Evolutionary conservation across 306 rosid species (phyloP).

Genomic region (Fragaria vesca): DNA sequence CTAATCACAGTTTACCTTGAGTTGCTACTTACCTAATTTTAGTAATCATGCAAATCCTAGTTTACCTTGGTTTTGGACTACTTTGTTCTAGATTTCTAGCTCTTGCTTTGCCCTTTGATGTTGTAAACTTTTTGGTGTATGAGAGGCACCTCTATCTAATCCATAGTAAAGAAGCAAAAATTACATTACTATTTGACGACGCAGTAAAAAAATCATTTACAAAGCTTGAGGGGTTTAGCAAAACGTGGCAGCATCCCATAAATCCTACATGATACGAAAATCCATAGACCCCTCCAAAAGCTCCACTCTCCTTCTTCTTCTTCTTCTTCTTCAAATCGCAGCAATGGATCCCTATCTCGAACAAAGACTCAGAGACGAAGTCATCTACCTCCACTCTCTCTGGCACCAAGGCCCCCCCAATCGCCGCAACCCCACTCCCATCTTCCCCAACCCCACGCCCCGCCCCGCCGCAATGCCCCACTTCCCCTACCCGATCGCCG

Average conservation of each 20-base stretch:
- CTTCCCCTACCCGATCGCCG: background rate
- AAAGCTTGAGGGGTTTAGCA: background rate
- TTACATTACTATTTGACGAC: too few species aligned
- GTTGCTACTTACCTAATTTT: too few species aligned
- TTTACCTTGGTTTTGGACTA: too few species aligned
- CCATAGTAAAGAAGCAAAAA: too few species aligned
- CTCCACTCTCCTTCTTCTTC: background rate
- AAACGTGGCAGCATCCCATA: background rate
- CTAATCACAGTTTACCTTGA: too few species aligned
- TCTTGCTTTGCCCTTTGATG: too few species aligned
- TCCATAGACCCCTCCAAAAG: background rate
- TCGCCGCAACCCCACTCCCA: slow-evolving; percentile 11
- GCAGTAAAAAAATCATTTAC: too few species aligned
- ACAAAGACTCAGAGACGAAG: slow-evolving; percentile 45
- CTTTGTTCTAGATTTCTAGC: too few species aligned
- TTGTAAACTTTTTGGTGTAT: too few species aligned
- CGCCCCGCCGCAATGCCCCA: slow-evolving; percentile 2
- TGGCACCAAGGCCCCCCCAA: slow-evolving; percentile 65
- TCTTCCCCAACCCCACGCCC: background rate
- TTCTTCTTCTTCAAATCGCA: background rate
- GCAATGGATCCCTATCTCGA: slow-evolving; percentile 43
- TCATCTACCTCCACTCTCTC: slow-evolving; percentile 59
- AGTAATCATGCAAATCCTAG: too few species aligned
- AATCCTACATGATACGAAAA: background rate
- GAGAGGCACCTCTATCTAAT: too few species aligned